Conservation (phyloP, 2,329 filamentous ascomycete genomes). For the Gaeumannomyces tritici region DNA sequence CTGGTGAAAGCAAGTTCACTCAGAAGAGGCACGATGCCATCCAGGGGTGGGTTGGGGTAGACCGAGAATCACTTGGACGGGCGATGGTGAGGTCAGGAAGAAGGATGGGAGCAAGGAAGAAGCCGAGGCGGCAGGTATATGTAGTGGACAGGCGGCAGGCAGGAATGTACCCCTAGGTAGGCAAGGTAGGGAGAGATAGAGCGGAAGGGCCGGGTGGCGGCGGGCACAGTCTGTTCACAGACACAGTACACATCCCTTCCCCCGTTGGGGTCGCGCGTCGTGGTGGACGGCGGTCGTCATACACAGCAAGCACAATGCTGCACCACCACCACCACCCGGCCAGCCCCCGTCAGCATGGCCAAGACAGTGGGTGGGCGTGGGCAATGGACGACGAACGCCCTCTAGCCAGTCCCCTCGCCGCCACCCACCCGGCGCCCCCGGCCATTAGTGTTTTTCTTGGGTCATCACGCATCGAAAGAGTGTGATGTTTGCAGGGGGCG, state of each 20-base stretch:
- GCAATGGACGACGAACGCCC: no score
- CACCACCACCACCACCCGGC: no score
- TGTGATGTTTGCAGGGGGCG: not conserved
- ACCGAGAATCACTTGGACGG: not conserved
- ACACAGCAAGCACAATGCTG: not conserved
- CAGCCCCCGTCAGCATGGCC: no score
- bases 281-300: no score
- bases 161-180: no score
- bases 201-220: not conserved
- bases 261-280: no score
- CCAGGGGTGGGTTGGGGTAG: not conserved
- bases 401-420: not conserved
- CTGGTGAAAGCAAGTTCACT: constrained; percentile 11
- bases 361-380: no score
- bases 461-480: not conserved
- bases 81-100: not conserved
- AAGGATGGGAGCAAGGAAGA: not conserved
- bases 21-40: not conserved
- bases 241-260: no score
- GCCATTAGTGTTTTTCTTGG: no score
- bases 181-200: not conserved
- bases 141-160: not conserved
- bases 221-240: no score
- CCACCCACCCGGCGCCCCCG: no score
- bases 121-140: not conserved